phyloP scores from a whole-genome alignment of 164 flowering plant species.

The Stephania yunnanensis region DNA sequence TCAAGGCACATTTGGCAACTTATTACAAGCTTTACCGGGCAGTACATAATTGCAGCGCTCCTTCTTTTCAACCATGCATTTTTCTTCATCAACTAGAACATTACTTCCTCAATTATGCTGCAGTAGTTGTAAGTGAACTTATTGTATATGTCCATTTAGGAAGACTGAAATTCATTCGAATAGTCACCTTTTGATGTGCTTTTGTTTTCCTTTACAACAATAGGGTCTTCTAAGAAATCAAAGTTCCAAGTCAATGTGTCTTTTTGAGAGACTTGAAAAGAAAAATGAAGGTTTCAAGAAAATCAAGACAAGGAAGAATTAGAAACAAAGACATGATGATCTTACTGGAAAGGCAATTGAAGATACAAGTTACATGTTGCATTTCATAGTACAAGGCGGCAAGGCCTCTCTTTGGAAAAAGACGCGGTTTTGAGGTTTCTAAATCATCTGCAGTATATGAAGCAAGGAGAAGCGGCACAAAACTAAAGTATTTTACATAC shows the following conservation, averaged over 20 bases:
- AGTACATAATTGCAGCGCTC: too few species aligned
- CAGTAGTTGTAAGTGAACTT: not conserved
- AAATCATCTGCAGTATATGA: constrained; percentile 4
- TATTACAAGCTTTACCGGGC: too few species aligned
- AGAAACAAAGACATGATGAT: not conserved
- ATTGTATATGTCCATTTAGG: not conserved
- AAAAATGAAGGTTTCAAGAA: constrained; percentile 1
- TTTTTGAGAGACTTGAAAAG: not conserved
- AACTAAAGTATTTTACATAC: not conserved
- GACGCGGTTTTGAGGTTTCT: not conserved
- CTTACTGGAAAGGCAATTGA: not conserved
- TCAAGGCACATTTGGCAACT: too few species aligned
- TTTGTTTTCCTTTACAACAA: not conserved
- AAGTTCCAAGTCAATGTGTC: not conserved
- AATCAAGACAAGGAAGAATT: not conserved
- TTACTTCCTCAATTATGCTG: not conserved
- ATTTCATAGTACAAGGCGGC: not conserved
- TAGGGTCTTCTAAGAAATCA: not conserved
- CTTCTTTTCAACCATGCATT: too few species aligned
- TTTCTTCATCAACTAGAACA: not conserved
- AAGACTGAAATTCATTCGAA: not conserved
- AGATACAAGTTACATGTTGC: not conserved
- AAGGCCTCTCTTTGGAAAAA: not conserved
- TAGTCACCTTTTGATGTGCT: not conserved
- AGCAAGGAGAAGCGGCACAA: constrained; percentile 1